phyloP scores from a whole-genome alignment of 2,329 filamentous ascomycete genomes.

The Onygenales sp. region DNA sequence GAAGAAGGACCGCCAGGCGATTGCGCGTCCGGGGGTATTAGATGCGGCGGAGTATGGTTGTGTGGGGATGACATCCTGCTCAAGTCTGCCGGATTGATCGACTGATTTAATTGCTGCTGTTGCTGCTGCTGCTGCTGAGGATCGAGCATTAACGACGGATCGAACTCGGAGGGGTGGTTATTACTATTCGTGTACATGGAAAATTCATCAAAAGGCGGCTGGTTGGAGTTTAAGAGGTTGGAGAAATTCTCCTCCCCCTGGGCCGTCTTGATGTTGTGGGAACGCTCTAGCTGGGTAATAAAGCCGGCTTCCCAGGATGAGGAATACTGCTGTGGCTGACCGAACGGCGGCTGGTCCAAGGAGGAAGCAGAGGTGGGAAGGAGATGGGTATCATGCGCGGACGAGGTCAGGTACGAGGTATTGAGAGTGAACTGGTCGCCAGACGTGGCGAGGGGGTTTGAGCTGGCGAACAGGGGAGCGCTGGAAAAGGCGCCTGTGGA shows the following conservation, averaged over 20 bases:
- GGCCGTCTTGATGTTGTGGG: constrained; percentile 16
- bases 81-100: constrained; percentile 38
- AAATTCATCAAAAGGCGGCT: constrained; percentile 28
- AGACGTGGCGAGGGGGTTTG: constrained; percentile 17
- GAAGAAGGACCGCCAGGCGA: constrained; percentile 47
- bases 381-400: constrained; percentile 18
- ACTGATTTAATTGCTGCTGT: constrained; percentile 28
- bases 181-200: constrained; percentile 27
- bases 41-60: constrained; percentile 46
- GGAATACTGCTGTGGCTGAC: constrained; percentile 24
- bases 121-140: constrained; percentile 24
- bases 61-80: constrained; percentile 37
- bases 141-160: constrained; percentile 31
- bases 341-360: constrained; percentile 21
- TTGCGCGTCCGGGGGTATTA: constrained; percentile 45
- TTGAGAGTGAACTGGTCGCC: constrained; percentile 28
- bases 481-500: constrained; percentile 26
- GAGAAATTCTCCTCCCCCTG: constrained; percentile 29
- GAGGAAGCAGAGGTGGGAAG: constrained; percentile 16
- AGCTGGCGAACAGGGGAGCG: constrained; percentile 12
- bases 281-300: constrained; percentile 26
- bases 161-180: constrained; percentile 22
- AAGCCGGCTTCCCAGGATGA: constrained; percentile 30
- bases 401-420: constrained; percentile 25
- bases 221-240: constrained; percentile 30